A percentile compares a stretch with the other conserved stretches of the same genome.
Conservation (phyloP, 2,329 filamentous ascomycete genomes). For the Penicillium verrucosum region DNA sequence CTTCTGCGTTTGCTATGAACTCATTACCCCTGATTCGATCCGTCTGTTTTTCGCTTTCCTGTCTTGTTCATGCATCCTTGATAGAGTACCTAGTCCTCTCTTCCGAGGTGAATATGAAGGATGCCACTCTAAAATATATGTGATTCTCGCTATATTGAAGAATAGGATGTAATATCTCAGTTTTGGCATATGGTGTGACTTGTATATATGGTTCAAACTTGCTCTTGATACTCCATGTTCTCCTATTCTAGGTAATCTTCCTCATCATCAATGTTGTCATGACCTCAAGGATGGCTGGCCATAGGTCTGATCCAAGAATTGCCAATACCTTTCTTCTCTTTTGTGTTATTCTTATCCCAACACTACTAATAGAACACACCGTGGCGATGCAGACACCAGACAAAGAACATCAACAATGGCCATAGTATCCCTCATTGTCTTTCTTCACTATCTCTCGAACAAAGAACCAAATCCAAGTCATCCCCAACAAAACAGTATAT, state of each 20-base stretch:
- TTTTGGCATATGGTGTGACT: neutral
- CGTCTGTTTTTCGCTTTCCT: slow-evolving; percentile 4
- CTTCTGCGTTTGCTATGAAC: slow-evolving; percentile 7
- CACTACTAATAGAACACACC: neutral
- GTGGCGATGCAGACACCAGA: neutral
- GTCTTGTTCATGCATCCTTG: slow-evolving; percentile 6
- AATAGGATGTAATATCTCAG: neutral
- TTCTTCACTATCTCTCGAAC: neutral
- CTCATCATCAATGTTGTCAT: too few relatives aligned
- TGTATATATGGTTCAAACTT: neutral
- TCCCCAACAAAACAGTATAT: neutral
- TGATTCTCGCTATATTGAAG: neutral
- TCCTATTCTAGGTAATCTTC: too few relatives aligned
- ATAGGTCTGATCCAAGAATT: neutral
- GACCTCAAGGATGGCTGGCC: neutral
- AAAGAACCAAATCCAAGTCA: neutral
- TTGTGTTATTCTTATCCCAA: neutral
- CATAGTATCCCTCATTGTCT: neutral
- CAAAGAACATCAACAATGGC: neutral
- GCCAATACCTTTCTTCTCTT: neutral
- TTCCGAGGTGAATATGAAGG: slow-evolving; percentile 9
- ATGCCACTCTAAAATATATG: neutral
- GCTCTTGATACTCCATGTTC: neutral
- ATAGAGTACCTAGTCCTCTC: slow-evolving; percentile 7
- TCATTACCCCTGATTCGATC: slow-evolving; percentile 9